phyloP scores from a whole-genome alignment of 148 eudicot species.

The Rheum nobile region DNA sequence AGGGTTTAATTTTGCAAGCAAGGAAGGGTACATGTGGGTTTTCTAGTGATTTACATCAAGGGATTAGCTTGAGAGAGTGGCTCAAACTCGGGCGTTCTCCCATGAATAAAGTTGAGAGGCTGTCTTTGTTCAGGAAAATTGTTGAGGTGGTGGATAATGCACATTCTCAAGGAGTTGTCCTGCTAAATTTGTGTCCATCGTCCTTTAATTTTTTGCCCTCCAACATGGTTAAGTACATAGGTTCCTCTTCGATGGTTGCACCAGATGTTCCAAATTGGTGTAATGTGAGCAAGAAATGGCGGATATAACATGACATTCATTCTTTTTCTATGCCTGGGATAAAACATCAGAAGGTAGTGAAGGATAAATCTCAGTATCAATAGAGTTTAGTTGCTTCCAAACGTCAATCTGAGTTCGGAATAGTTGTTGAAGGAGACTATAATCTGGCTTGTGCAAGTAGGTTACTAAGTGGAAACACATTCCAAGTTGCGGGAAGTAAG shows the following conservation, averaged over 20 bases:
- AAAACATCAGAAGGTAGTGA: conserved; percentile 24
- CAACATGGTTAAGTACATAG: conserved; percentile 31
- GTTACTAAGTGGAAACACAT: conserved; percentile 8
- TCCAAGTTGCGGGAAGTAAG: conserved; percentile 8
- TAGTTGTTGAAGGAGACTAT: background rate
- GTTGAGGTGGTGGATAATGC: conserved; percentile 33
- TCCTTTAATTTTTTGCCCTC: conserved; percentile 21
- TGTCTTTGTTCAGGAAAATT: conserved; percentile 35
- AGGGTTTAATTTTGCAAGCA: no score
- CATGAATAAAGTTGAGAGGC: conserved; percentile 30
- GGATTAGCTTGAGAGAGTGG: conserved; percentile 45
- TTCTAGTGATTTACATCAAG: conserved; percentile 14
- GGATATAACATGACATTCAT: conserved; percentile 14
- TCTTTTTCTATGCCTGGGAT: conserved; percentile 9
- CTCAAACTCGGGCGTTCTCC: conserved; percentile 20
- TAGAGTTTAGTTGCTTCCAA: conserved; percentile 8
- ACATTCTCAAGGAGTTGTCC: conserved; percentile 31
- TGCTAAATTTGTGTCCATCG: conserved; percentile 38
- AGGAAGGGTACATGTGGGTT: no score
- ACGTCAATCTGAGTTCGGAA: background rate
- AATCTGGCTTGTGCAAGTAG: conserved; percentile 9
- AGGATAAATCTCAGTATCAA: conserved; percentile 11
- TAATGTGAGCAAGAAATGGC: conserved; percentile 22
- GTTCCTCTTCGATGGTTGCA: conserved; percentile 18
- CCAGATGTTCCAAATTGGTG: background rate